These are phyloP conservation scores for Sanguinoderma infundibulare DNA, from an alignment of 1,284 basidiomycete species.

Conservation along the genomic window DNA sequence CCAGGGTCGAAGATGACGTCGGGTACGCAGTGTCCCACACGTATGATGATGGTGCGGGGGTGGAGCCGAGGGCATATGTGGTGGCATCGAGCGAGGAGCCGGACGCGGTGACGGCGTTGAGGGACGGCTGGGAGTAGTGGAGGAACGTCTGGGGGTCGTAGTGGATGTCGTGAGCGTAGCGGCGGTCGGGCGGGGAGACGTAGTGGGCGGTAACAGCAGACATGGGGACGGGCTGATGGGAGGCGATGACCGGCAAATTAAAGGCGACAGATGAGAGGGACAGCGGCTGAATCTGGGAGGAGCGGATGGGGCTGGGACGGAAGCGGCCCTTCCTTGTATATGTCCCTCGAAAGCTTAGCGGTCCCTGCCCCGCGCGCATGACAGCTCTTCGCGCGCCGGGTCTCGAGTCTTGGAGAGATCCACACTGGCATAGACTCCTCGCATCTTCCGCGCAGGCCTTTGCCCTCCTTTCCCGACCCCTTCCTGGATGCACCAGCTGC, in stretches of 20 bases:
- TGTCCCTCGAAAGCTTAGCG: slow-evolving; percentile 9
- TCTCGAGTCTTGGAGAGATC: slow-evolving; percentile 13
- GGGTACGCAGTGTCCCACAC: slow-evolving; percentile 19
- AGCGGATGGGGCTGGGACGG: slow-evolving; percentile 6
- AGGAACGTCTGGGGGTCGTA: slow-evolving; percentile 23
- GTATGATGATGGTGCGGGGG: slow-evolving; percentile 5
- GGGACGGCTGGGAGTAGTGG: slow-evolving; percentile 19
- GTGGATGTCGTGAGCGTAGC: slow-evolving; percentile 14
- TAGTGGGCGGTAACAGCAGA: slow-evolving; percentile 25
- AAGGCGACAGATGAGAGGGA: slow-evolving; percentile 6
- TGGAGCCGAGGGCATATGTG: slow-evolving; percentile 8
- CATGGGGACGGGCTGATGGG: slow-evolving; percentile 19
- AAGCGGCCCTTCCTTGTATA: slow-evolving; percentile 19
- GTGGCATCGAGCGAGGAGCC: slow-evolving; percentile 9
- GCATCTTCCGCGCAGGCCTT: slow-evolving; percentile 4
- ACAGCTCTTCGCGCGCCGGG: slow-evolving; percentile 1
- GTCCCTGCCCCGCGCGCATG: slow-evolving; percentile 13
- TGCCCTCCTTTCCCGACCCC: background rate
- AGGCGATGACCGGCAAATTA: slow-evolving; percentile 17
- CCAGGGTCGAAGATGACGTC: slow-evolving; percentile 10
- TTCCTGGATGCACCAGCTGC: slow-evolving; percentile 2
- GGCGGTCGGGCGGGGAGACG: slow-evolving; percentile 16
- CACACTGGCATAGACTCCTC: slow-evolving; percentile 3
- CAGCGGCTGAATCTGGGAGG: slow-evolving; percentile 9
- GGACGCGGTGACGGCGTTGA: slow-evolving; percentile 17